These are phyloP conservation scores for Penicillium psychrosexuale DNA, from an alignment of 2,329 filamentous ascomycete species.

Conservation along the genomic window DNA sequence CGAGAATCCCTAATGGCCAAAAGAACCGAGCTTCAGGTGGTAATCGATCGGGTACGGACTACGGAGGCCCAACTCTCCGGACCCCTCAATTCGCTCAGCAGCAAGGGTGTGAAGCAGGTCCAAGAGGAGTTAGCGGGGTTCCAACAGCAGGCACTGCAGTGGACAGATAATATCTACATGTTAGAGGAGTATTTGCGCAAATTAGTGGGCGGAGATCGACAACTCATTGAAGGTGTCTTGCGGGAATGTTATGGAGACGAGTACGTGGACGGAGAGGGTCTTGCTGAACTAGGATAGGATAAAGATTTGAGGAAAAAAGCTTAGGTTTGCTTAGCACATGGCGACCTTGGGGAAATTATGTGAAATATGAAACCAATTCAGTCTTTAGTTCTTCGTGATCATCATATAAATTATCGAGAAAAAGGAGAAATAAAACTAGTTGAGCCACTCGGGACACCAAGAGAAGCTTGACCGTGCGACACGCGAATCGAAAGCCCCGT, in stretches of 20 bases:
- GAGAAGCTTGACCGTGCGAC: constrained; percentile 35
- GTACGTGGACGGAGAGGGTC: constrained; percentile 53
- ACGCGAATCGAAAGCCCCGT: constrained; percentile 25
- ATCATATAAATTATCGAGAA: constrained; percentile 17
- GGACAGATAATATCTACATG: constrained; percentile 47
- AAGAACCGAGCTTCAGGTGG: constrained; percentile 26
- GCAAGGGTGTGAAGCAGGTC: constrained; percentile 34
- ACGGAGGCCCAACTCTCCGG: constrained; percentile 32
- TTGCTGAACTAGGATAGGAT: constrained; percentile 40
- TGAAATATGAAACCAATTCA: constrained; percentile 3
- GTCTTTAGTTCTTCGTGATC: not conserved
- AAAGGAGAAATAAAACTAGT: constrained; percentile 7
- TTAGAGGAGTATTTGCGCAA: constrained; percentile 42
- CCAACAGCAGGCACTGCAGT: constrained; percentile 33
- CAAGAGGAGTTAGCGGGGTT: constrained; percentile 34
- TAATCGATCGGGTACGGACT: constrained; percentile 34
- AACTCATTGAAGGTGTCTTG: constrained; percentile 44
- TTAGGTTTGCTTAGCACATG: constrained; percentile 12
- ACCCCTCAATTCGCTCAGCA: constrained; percentile 26
- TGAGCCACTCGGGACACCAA: constrained; percentile 21
- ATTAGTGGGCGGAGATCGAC: constrained; percentile 43
- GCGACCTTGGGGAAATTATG: not conserved
- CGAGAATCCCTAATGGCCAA: constrained; percentile 20
- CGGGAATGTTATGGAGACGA: constrained; percentile 53
- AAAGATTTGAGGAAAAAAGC: not conserved